A percentile compares a stretch with the other conserved stretches of the same genome.
These are phyloP conservation scores for Leptographium galeiforme DNA, from an alignment of 2,329 filamentous ascomycete genomes.

Conservation along the genomic window DNA sequence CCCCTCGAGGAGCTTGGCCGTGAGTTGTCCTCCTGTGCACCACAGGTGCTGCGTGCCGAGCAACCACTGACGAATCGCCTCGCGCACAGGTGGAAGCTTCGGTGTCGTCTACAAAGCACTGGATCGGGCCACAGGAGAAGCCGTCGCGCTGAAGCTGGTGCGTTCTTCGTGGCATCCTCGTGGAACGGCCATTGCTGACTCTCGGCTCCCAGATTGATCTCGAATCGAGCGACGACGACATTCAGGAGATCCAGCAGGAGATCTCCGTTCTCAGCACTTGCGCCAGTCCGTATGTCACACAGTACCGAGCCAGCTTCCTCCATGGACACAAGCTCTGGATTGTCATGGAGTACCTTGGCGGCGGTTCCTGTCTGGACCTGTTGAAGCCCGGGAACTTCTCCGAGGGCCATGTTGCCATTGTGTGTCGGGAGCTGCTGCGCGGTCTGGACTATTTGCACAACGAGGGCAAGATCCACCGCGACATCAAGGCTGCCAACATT, in stretches of 20 bases:
- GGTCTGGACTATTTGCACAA: slow-evolving; percentile 87
- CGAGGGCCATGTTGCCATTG: slow-evolving; percentile 84
- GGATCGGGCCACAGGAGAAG: slow-evolving; percentile 77
- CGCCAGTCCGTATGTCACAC: slow-evolving; percentile 83
- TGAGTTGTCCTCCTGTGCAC: slow-evolving; percentile 34
- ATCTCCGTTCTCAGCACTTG: slow-evolving; percentile 93
- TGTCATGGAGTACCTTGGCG: slow-evolving; percentile 95
- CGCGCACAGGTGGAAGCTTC: slow-evolving; percentile 67
- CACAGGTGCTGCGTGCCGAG: neutral
- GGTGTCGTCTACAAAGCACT: slow-evolving; percentile 95
- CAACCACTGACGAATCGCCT: neutral
- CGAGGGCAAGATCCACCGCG: slow-evolving; percentile 90
- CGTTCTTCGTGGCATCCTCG: slow-evolving; percentile 19
- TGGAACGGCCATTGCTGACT: neutral
- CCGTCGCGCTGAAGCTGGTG: slow-evolving; percentile 94
- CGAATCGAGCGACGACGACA: slow-evolving; percentile 96
- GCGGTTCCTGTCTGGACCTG: slow-evolving; percentile 87
- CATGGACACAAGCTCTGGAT: slow-evolving; percentile 97
- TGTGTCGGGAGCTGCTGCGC: slow-evolving; percentile 79
- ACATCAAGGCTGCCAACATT: slow-evolving; percentile 94
- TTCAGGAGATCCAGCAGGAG: slow-evolving; percentile 95
- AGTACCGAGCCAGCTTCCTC: slow-evolving; percentile 95
- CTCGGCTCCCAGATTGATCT: slow-evolving; percentile 69
- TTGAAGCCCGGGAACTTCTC: slow-evolving; percentile 81
- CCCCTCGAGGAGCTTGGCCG: slow-evolving; percentile 93